These are phyloP conservation scores for Thelonectria blattea DNA, from an alignment of 2,329 filamentous ascomycete species.

Conservation along the genomic window DNA sequence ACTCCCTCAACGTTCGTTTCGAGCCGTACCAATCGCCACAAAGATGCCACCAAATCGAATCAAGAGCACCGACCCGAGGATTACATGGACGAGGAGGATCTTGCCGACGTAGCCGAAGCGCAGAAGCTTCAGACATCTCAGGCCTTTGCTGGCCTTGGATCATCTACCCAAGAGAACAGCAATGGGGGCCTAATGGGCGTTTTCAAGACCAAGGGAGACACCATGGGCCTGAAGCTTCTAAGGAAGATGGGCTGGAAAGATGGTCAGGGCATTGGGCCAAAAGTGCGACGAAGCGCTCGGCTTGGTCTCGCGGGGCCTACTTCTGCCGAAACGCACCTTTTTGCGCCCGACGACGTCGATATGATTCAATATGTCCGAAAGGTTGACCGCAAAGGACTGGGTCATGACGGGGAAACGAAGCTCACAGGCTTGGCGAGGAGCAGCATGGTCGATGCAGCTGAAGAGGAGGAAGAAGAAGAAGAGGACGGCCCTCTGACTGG, in stretches of 20 bases:
- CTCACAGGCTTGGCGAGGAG: constrained; percentile 49
- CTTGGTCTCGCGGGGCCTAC: constrained; percentile 56
- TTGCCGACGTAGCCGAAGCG: constrained; percentile 83
- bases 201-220: constrained; percentile 76
- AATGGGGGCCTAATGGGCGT: constrained; percentile 70
- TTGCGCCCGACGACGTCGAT: constrained; percentile 80
- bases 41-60: constrained; percentile 60
- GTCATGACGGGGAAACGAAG: constrained; percentile 65
- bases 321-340: constrained; percentile 66
- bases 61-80: constrained; percentile 80
- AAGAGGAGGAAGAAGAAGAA: constrained; percentile 49
- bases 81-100: constrained; percentile 98
- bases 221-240: constrained; percentile 83
- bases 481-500: constrained; percentile 48
- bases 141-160: constrained; percentile 78
- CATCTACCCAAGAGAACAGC: constrained; percentile 62
- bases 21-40: constrained; percentile 79
- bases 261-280: constrained; percentile 91
- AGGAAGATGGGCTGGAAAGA: constrained; percentile 96
- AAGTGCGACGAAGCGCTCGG: constrained; percentile 75
- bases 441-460: constrained; percentile 25
- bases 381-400: constrained; percentile 72
- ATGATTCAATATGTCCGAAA: constrained; percentile 73
- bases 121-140: constrained; percentile 74
- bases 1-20: constrained; percentile 90